These are phyloP conservation scores for Penicillium sp. DNA, from an alignment of 2,329 filamentous ascomycete species.

Conservation along the genomic window DNA sequence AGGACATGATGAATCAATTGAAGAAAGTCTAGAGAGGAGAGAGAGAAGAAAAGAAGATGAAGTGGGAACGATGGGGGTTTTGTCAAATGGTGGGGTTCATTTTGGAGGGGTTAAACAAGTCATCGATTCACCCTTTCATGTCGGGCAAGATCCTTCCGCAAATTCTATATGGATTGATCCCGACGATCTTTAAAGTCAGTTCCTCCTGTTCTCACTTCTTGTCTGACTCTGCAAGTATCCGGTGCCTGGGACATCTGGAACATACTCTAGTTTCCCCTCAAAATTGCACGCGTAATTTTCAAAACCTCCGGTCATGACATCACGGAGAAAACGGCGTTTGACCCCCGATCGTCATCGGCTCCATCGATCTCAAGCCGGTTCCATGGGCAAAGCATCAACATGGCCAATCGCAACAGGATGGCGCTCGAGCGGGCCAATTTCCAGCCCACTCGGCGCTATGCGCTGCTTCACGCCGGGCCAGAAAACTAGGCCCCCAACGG, in stretches of 20 bases:
- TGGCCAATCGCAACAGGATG: constrained; percentile 18
- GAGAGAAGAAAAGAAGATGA: constrained; percentile 5
- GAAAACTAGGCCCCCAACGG: background rate
- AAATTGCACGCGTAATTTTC: constrained; percentile 16
- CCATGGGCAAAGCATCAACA: constrained; percentile 21
- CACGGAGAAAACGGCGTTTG: constrained; percentile 28
- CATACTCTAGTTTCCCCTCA: constrained; percentile 5
- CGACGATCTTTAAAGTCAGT: too few relatives aligned
- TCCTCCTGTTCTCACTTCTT: too few relatives aligned
- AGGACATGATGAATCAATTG: constrained; percentile 47
- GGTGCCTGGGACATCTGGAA: background rate
- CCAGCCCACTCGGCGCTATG: constrained; percentile 24
- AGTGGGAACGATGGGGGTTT: constrained; percentile 8
- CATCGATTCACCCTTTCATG: too few relatives aligned
- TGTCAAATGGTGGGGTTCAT: background rate
- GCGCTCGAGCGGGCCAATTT: constrained; percentile 7
- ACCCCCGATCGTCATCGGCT: constrained; percentile 31
- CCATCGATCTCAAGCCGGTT: constrained; percentile 27
- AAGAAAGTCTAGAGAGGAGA: constrained; percentile 3
- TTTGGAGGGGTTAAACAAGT: background rate
- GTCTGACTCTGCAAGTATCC: too few relatives aligned
- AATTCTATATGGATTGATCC: too few relatives aligned
- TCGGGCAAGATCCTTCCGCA: too few relatives aligned
- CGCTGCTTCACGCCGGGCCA: constrained; percentile 20
- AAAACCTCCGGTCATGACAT: constrained; percentile 25